Percentiles rank a stretch among this genome's conserved stretches.
These are phyloP conservation scores for Ganoderma sinense DNA, from an alignment of 1,284 basidiomycete species.

Conservation along the genomic window DNA sequence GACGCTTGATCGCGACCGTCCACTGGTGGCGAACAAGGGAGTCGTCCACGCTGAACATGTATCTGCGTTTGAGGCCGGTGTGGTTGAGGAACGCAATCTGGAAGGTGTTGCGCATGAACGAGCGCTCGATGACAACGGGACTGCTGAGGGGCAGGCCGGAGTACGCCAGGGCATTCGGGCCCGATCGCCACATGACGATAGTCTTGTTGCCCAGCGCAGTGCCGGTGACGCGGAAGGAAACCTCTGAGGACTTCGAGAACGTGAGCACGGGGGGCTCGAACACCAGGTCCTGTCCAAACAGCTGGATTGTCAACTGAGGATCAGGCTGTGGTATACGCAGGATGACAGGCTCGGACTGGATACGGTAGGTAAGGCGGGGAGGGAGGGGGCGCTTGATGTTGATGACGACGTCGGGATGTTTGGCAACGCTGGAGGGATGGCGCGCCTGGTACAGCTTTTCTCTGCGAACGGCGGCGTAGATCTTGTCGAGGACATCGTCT, in stretches of 20 bases:
- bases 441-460: conserved; percentile 81
- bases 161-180: conserved; percentile 83
- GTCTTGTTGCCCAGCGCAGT: conserved; percentile 82
- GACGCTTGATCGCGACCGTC: conserved; percentile 72
- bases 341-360: conserved; percentile 86
- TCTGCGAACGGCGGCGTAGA: conserved; percentile 79
- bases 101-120: conserved; percentile 93
- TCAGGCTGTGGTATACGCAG: conserved; percentile 86
- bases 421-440: conserved; percentile 45
- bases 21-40: conserved; percentile 78
- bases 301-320: conserved; percentile 77
- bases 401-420: conserved; percentile 60
- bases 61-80: conserved; percentile 75
- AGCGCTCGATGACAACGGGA: conserved; percentile 83
- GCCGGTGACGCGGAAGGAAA: conserved; percentile 89
- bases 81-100: conserved; percentile 87
- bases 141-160: conserved; percentile 80
- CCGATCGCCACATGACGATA: conserved; percentile 82
- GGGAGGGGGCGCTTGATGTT: conserved; percentile 79
- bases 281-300: conserved; percentile 84
- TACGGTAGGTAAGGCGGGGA: conserved; percentile 80
- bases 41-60: conserved; percentile 93
- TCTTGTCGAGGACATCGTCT: conserved; percentile 76
- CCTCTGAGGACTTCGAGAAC: conserved; percentile 79
- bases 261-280: conserved; percentile 87